Conservation (phyloP, 306 rosid genomes). For the Quillaja saponaria region DNA sequence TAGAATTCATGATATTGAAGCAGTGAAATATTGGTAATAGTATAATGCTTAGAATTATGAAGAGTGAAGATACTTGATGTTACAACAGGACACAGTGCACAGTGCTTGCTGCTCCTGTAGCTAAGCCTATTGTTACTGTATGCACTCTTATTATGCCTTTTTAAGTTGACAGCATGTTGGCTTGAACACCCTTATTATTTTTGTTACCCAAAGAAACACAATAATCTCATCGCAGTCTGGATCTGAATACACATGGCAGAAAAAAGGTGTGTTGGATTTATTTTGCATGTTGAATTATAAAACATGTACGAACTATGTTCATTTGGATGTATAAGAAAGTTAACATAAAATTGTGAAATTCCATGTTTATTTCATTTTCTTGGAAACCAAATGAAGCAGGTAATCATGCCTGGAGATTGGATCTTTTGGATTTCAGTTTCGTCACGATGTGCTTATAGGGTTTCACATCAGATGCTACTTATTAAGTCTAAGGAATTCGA, state of each 20-base stretch:
- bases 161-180: not conserved
- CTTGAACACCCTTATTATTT: not conserved
- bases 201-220: not conserved
- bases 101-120: too few relatives aligned
- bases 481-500: conserved; percentile 1
- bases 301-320: too few relatives aligned
- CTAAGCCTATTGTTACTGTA: not conserved
- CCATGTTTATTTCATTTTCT: not conserved
- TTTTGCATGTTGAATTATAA: too few relatives aligned
- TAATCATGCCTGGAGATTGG: not conserved
- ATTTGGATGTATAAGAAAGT: not conserved
- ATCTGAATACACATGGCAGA: not conserved
- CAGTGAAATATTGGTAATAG: too few relatives aligned
- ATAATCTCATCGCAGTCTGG: not conserved
- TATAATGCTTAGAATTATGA: too few relatives aligned
- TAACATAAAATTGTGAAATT: not conserved
- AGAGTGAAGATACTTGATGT: too few relatives aligned
- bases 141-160: not conserved
- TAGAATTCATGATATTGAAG: too few relatives aligned
- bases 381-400: not conserved
- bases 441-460: not conserved
- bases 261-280: too few relatives aligned
- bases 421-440: not conserved
- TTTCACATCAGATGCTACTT: too few relatives aligned
- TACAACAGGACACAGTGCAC: too few relatives aligned